These are phyloP conservation scores for Hanseniaspora opuntiae DNA, from an alignment of 805 yeast species.

Conservation along the genomic window DNA sequence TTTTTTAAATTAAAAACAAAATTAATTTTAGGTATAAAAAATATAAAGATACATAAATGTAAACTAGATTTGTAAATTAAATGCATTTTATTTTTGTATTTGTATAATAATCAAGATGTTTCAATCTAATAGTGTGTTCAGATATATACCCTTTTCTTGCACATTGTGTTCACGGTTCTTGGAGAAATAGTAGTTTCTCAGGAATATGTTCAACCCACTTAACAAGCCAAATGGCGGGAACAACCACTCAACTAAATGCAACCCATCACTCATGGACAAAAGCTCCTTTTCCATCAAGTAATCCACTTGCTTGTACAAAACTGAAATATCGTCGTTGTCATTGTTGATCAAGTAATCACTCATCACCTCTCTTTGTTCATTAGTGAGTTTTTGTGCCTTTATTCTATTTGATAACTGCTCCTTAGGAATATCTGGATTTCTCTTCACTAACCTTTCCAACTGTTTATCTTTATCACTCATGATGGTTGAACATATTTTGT, in stretches of 20 bases:
- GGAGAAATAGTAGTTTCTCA: slow-evolving; percentile 17
- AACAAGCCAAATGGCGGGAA: slow-evolving; percentile 32
- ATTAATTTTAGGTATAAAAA: no score
- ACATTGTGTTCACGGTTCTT: background rate
- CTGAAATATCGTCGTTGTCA: slow-evolving; percentile 30
- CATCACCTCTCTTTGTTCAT: slow-evolving; percentile 42
- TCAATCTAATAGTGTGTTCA: background rate
- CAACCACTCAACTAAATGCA: slow-evolving; percentile 23
- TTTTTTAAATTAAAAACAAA: no score
- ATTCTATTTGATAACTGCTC: slow-evolving; percentile 66
- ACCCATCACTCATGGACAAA: slow-evolving; percentile 26
- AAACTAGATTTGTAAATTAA: no score
- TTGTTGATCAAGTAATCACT: slow-evolving; percentile 56
- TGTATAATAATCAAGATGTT: no score
- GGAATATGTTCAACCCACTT: slow-evolving; percentile 22
- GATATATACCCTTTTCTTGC: background rate
- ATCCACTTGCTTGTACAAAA: slow-evolving; percentile 34
- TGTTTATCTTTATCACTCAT: slow-evolving; percentile 44
- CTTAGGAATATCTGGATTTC: slow-evolving; percentile 54
- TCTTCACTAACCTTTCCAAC: slow-evolving; percentile 41
- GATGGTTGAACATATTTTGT: slow-evolving; percentile 51
- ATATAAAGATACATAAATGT: no score
- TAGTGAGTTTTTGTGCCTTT: slow-evolving; percentile 57
- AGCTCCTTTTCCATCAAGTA: slow-evolving; percentile 24
- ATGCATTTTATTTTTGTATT: no score